A percentile compares a stretch with the other conserved stretches of the same genome.
phyloP scores from a whole-genome alignment of 306 rosid genomes.

The Hylodesmum podocarpum region DNA sequence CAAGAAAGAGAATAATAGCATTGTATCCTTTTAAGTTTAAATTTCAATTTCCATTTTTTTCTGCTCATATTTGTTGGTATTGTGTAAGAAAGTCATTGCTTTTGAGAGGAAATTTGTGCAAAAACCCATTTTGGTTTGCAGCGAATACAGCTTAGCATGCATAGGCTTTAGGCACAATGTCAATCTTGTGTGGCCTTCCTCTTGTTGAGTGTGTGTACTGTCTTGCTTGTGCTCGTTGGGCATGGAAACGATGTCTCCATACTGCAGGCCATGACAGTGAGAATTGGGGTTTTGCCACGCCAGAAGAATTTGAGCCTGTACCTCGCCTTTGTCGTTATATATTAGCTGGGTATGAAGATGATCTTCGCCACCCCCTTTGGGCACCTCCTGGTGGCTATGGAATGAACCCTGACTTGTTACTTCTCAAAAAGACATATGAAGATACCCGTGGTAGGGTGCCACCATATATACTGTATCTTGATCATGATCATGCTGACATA shows the following conservation, averaged over 20 bases:
- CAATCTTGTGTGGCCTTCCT: slow-evolving; percentile 73
- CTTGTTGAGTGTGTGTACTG: slow-evolving; percentile 94
- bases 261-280: slow-evolving; percentile 97
- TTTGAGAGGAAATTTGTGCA: slow-evolving; percentile 16
- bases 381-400: slow-evolving; percentile 88
- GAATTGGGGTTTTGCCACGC: slow-evolving; percentile 75
- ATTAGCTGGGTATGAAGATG: slow-evolving; percentile 87
- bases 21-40: neutral
- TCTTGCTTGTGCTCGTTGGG: slow-evolving; percentile 92
- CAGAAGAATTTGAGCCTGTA: slow-evolving; percentile 82
- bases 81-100: neutral
- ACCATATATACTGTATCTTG: slow-evolving; percentile 77
- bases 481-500: slow-evolving; percentile 72
- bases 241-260: slow-evolving; percentile 90
- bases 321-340: slow-evolving; percentile 92
- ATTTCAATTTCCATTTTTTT: neutral
- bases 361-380: slow-evolving; percentile 73
- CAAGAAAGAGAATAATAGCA: neutral
- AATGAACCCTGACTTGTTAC: slow-evolving; percentile 66
- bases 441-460: slow-evolving; percentile 73
- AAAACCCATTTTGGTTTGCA: slow-evolving; percentile 5
- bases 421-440: slow-evolving; percentile 53
- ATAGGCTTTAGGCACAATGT: slow-evolving; percentile 52
- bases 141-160: slow-evolving; percentile 27
- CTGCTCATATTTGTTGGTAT: slow-evolving; percentile 1